These are phyloP conservation scores for Lipomyces japonicus DNA, from an alignment of 805 yeast genomes.

Conservation along the genomic window DNA sequence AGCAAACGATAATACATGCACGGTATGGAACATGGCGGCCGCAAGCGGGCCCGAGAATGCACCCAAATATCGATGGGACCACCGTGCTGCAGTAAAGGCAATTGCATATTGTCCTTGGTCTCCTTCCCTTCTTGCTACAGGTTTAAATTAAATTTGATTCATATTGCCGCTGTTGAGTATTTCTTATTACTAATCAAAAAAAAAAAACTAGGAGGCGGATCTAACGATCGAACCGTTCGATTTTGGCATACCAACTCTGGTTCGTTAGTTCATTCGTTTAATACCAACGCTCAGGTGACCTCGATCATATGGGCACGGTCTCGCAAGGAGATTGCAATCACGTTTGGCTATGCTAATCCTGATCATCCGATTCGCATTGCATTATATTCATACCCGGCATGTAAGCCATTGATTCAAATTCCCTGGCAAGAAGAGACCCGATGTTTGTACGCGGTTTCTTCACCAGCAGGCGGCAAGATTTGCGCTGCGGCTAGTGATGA, in stretches of 20 bases:
- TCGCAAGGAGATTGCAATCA: slow-evolving; percentile 63
- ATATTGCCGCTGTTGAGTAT: not conserved
- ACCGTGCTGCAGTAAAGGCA: slow-evolving; percentile 86
- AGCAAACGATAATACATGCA: slow-evolving; percentile 76
- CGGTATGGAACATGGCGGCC: slow-evolving; percentile 61
- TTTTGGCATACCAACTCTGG: slow-evolving; percentile 88
- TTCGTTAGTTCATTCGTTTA: slow-evolving; percentile 54
- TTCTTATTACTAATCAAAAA: not conserved
- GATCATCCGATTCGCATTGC: slow-evolving; percentile 51
- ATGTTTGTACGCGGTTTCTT: slow-evolving; percentile 59
- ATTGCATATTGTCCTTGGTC: slow-evolving; percentile 91
- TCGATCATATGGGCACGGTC: slow-evolving; percentile 70
- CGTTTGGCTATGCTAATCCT: slow-evolving; percentile 72
- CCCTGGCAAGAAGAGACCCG: slow-evolving; percentile 44
- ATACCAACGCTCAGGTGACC: slow-evolving; percentile 72
- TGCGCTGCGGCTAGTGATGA: slow-evolving; percentile 78
- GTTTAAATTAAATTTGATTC: slow-evolving; percentile 4
- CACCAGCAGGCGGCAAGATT: slow-evolving; percentile 60
- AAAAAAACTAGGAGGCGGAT: slow-evolving; percentile 69
- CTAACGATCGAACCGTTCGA: slow-evolving; percentile 69
- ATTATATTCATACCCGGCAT: slow-evolving; percentile 64
- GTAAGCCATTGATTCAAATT: slow-evolving; percentile 37
- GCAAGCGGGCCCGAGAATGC: slow-evolving; percentile 43
- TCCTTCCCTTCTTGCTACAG: slow-evolving; percentile 67
- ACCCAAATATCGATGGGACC: slow-evolving; percentile 49